Evolutionary conservation across 2,329 filamentous ascomycete genomes (phyloP).

Genomic region (Xylaria sp.): DNA sequence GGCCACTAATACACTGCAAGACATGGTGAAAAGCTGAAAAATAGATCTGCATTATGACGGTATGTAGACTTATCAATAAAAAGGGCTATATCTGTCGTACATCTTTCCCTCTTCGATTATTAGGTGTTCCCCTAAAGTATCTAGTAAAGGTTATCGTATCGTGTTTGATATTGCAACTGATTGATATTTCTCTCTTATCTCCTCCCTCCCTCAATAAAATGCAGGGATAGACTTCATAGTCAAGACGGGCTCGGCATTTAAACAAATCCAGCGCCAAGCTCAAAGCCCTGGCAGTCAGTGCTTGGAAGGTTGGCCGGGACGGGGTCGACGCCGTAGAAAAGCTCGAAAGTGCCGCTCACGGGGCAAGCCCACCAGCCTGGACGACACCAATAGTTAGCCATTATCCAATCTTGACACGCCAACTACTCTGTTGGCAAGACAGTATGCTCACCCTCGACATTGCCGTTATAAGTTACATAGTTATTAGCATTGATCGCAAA

Average conservation of each 20-base stretch:
- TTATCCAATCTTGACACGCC: not conserved
- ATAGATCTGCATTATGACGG: no score
- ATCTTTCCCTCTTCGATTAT: no score
- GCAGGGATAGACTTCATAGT: not conserved
- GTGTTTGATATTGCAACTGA: not conserved
- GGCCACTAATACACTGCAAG: no score
- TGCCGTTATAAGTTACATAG: constrained; percentile 34
- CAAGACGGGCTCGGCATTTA: not conserved
- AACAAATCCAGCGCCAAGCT: constrained; percentile 15
- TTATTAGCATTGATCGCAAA: constrained; percentile 31
- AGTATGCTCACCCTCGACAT: constrained; percentile 15
- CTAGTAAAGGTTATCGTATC: no score
- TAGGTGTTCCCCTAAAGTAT: no score
- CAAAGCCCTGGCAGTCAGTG: constrained; percentile 20
- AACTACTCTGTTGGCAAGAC: not conserved
- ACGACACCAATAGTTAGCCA: not conserved
- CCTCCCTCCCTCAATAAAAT: not conserved
- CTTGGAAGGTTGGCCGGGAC: constrained; percentile 22
- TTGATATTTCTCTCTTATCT: not conserved
- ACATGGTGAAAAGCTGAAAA: no score
- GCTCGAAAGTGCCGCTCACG: constrained; percentile 36
- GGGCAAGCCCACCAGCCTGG: constrained; percentile 42
- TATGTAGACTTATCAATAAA: no score
- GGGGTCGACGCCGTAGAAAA: constrained; percentile 37
- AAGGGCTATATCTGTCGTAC: no score